A percentile compares a stretch with the other conserved stretches of the same genome.
These are phyloP conservation scores for Gamsiella multidivaricata DNA, from an alignment of 192 early-diverging fungal species.

Conservation along the genomic window DNA sequence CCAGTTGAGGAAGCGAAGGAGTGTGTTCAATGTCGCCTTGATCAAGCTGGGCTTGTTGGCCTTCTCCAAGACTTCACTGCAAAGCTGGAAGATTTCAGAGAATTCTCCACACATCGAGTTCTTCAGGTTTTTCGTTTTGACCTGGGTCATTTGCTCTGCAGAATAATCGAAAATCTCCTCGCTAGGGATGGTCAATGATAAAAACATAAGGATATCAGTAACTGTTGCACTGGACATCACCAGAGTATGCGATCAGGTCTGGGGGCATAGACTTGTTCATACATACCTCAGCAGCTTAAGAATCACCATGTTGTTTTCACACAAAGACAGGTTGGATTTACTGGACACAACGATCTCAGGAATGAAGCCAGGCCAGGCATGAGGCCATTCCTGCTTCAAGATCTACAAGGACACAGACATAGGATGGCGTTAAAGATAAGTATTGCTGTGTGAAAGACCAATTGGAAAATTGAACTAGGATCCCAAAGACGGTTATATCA, in stretches of 20 bases:
- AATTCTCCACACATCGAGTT: constrained; percentile 96
- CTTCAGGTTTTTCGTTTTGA: constrained; percentile 94
- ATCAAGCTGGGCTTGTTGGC: constrained; percentile 92
- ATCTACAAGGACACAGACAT: constrained; percentile 66
- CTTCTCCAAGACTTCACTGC: constrained; percentile 92
- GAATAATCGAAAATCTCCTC: constrained; percentile 99
- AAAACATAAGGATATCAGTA: not conserved
- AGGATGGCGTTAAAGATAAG: too few relatives aligned
- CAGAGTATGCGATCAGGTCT: constrained; percentile 3
- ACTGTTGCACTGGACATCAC: not conserved
- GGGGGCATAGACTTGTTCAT: too few relatives aligned
- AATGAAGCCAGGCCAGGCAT: constrained; percentile 98
- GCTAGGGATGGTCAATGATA: constrained; percentile 56
- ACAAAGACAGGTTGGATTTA: constrained; percentile 89
- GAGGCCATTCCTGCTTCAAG: constrained; percentile 99
- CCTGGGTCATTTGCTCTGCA: constrained; percentile 97
- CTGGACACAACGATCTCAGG: constrained; percentile 97
- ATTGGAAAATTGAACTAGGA: not conserved
- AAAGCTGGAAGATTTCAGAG: constrained; percentile 94
- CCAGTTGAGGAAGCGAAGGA: constrained; percentile 98
- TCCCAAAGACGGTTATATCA: not conserved
- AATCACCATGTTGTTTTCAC: constrained; percentile 99
- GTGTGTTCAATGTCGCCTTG: constrained; percentile 90
- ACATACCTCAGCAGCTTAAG: constrained; percentile 92
- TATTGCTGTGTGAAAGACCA: not conserved